These are phyloP conservation scores for Serendipita sp. DNA, from an alignment of 768 basidiomycete genomes.

Conservation along the genomic window DNA sequence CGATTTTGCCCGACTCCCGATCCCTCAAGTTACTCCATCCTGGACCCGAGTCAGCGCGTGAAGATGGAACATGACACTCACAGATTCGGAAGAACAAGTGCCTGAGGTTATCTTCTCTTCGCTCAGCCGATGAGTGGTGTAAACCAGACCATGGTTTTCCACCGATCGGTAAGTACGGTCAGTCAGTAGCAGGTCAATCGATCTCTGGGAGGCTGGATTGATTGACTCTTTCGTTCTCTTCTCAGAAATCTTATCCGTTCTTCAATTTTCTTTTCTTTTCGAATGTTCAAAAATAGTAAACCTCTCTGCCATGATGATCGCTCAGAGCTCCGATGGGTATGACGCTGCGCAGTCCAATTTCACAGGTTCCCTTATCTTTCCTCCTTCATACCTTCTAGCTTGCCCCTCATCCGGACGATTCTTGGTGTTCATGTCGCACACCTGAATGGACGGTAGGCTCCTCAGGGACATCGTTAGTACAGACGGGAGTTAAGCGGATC, in stretches of 20 bases:
- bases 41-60: neutral
- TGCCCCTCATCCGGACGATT: constrained; percentile 72
- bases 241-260: too few relatives aligned
- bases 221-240: too few relatives aligned
- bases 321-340: neutral
- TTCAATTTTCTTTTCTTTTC: too few relatives aligned
- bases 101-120: neutral
- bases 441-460: constrained; percentile 62
- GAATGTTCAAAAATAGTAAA: too few relatives aligned
- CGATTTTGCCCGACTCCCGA: neutral
- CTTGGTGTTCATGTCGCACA: constrained; percentile 77
- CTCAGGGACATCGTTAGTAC: constrained; percentile 80
- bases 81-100: neutral
- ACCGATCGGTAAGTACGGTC: too few relatives aligned
- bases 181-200: too few relatives aligned
- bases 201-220: too few relatives aligned
- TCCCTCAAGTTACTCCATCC: neutral
- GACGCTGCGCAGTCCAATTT: neutral
- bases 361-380: constrained; percentile 19
- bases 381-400: constrained; percentile 52
- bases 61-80: neutral
- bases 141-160: neutral
- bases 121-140: neutral
- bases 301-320: neutral
- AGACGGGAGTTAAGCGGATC: constrained; percentile 56